Evolutionary conservation across 805 yeast species (phyloP).

Genomic region (Wickerhamiella sergipiensis): DNA sequence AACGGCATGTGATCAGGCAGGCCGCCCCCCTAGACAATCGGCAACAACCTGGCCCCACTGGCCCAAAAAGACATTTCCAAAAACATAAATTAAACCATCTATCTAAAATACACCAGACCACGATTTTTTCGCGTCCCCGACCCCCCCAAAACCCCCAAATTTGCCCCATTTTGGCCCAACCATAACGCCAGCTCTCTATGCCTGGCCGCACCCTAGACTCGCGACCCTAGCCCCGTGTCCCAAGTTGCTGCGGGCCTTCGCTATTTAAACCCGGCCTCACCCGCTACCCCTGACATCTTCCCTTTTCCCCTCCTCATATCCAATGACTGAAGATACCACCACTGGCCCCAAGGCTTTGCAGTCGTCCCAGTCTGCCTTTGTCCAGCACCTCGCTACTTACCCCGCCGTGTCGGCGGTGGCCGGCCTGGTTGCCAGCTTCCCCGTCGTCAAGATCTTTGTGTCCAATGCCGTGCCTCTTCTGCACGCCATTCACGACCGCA

Average conservation of each 20-base stretch:
- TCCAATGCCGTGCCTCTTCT: conserved; percentile 49
- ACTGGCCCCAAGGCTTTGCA: conserved; percentile 3
- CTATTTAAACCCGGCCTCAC: background rate
- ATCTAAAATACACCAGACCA: too few relatives aligned
- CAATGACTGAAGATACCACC: conserved; percentile 1
- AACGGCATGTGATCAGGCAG: background rate
- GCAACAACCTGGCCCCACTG: background rate
- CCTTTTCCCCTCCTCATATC: background rate
- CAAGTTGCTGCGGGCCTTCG: background rate
- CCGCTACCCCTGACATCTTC: background rate
- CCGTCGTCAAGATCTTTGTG: conserved; percentile 42
- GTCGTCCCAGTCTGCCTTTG: conserved; percentile 25
- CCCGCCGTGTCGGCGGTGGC: conserved; percentile 48
- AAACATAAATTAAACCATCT: too few relatives aligned
- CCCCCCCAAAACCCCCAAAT: too few relatives aligned
- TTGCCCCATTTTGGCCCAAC: background rate
- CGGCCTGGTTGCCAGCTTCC: conserved; percentile 45
- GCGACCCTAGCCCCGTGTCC: background rate
- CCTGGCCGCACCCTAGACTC: background rate
- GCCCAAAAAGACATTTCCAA: too few relatives aligned
- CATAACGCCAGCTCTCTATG: background rate
- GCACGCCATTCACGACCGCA: conserved; percentile 27
- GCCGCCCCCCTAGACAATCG: background rate
- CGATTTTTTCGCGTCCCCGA: too few relatives aligned
- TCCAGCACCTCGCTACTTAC: conserved; percentile 36